Evolutionary conservation across 305 asterid genomes (phyloP), one percentile per base, ranked within the genome.

Genomic region (Rubia occidens): DNA sequence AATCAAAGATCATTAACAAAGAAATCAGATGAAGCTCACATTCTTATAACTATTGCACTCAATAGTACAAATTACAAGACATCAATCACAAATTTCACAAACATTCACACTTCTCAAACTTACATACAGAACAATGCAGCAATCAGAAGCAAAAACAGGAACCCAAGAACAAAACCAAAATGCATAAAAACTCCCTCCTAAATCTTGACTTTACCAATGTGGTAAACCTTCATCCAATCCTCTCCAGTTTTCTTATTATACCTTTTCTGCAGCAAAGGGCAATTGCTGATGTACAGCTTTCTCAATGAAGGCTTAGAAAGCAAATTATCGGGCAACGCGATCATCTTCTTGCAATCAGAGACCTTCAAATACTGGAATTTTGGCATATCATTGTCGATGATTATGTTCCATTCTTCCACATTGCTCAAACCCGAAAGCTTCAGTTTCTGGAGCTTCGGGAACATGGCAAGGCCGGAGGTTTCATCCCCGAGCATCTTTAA

Each of bases 401-500:
- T 69, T 68, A 80, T 9, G 7, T 77, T 54, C 90, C 91, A 86
- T 49, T 82, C 86, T 70, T 80, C 85, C 87, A 72, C 86, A n/a
- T 73, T 78, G 7, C 64, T 76, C 88, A 86, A 70, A 43, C 79
- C 70, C 40, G 81, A 76, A 58, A 88, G 63, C 80, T 84, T 88
- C 60, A 88, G 84, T 67, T 80, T 86, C 78, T 79, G 84, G 75
- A 86, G 76, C 71, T 79, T 80, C 0, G 89, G 87, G 67, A 88
- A 84, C 51, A 74, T 77, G 37, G 55, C 29, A 4, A 32, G 10
- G 10, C 58, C 24, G 21, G 3, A 6, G 62, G 21, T 11, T 21
- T 3, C 62, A 10, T 56, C 7, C 83, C 0, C 85, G 65, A 1
- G 42, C 68, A 51, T 51, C 58, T 69, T 75, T 10, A 84, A n/a